A percentile compares a stretch with the other conserved stretches of the same genome.
phyloP scores from a whole-genome alignment of 331 rosid species.

The Quercus phellos region DNA sequence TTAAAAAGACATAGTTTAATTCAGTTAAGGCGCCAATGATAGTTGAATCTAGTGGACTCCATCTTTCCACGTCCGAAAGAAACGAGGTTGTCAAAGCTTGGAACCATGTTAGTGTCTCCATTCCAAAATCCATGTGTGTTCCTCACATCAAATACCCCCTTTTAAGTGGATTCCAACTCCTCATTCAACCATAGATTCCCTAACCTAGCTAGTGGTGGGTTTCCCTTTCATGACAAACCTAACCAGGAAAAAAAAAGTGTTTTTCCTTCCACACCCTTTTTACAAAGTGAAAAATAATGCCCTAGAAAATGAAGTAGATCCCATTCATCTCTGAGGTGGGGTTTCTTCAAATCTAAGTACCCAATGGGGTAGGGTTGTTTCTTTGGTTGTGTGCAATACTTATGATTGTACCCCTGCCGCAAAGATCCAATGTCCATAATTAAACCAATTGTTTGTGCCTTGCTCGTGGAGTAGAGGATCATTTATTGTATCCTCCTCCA shows the following conservation, averaged over 20 bases:
- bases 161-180: constrained; percentile 98
- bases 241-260: constrained; percentile 21
- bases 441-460: neutral
- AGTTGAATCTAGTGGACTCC: constrained; percentile 57
- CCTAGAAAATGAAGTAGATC: constrained; percentile 2
- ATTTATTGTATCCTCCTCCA: neutral
- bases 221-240: constrained; percentile 55
- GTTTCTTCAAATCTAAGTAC: constrained; percentile 43
- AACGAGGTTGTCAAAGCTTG: constrained; percentile 57
- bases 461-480: neutral
- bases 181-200: constrained; percentile 80
- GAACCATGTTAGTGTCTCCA: constrained; percentile 62
- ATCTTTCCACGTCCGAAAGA: constrained; percentile 85
- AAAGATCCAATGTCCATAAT: neutral
- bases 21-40: constrained; percentile 53
- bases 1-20: constrained; percentile 41
- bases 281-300: neutral
- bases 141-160: constrained; percentile 52
- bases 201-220: constrained; percentile 21
- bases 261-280: constrained; percentile 2
- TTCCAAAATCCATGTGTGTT: constrained; percentile 48
- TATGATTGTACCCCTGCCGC: constrained; percentile 1
- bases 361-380: constrained; percentile 29
- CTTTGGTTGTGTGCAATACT: constrained; percentile 27
- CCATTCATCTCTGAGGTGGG: constrained; percentile 29